These are phyloP conservation scores for Didymellaceae sp. DNA, from an alignment of 2,329 filamentous ascomycete species.

Conservation along the genomic window DNA sequence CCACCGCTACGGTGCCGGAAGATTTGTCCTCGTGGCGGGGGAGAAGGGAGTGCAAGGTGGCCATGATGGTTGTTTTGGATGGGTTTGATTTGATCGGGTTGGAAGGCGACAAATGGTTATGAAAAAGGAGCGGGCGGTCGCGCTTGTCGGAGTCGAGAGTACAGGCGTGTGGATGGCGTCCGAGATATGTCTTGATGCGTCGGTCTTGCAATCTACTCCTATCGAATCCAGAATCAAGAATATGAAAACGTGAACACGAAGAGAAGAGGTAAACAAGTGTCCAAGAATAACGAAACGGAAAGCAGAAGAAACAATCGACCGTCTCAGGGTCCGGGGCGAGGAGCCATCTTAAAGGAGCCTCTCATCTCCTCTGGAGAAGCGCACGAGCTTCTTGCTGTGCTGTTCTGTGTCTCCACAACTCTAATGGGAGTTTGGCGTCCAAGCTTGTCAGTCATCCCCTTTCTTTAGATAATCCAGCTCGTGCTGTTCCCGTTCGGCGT, in stretches of 20 bases:
- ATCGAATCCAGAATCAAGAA: no score
- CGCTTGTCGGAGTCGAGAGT: no score
- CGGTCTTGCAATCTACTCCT: no score
- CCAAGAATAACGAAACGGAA: not conserved
- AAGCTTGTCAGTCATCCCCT: constrained; percentile 5
- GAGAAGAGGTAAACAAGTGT: no score
- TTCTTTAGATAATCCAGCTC: not conserved
- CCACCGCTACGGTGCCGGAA: constrained; percentile 9
- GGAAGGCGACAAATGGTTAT: not conserved
- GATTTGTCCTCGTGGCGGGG: not conserved
- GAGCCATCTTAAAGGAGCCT: constrained; percentile 9
- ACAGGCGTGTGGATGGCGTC: no score
- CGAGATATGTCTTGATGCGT: no score
- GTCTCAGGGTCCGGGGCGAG: constrained; percentile 4
- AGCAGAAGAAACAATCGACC: not conserved
- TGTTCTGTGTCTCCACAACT: constrained; percentile 8
- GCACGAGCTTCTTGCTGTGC: constrained; percentile 12
- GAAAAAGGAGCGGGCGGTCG: no score
- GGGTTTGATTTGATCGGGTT: not conserved
- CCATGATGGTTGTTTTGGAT: not conserved
- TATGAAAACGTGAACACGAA: no score
- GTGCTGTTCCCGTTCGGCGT: no score
- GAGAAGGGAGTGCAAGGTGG: not conserved
- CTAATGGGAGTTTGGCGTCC: not conserved
- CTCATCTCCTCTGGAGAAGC: constrained; percentile 16